Conservation (phyloP, 2,329 filamentous ascomycete genomes). For the Teratosphaeria pseudoeucalypti region DNA sequence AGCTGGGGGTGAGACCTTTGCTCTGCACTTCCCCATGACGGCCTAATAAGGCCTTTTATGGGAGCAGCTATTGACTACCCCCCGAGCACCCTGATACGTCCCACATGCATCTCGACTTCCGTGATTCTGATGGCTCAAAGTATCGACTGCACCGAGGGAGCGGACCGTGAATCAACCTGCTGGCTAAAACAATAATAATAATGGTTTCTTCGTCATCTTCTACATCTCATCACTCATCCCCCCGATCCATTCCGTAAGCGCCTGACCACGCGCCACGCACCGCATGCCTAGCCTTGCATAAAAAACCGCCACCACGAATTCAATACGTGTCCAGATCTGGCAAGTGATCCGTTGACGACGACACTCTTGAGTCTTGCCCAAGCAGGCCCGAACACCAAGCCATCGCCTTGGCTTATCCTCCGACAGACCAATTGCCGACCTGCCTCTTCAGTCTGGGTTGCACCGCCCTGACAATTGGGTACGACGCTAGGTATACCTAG, state of each 20-base stretch:
- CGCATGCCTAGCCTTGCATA: background rate
- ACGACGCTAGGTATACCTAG: background rate
- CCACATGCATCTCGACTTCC: background rate
- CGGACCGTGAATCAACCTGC: background rate
- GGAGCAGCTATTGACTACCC: background rate
- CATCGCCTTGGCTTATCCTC: background rate
- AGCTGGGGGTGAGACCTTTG: background rate
- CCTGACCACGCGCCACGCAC: background rate
- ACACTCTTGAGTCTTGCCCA: no score
- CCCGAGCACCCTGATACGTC: background rate
- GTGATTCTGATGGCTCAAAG: background rate
- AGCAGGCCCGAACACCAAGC: background rate
- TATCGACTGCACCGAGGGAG: background rate
- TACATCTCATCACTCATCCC: background rate
- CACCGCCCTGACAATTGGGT: background rate
- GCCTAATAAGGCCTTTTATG: background rate
- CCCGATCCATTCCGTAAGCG: background rate
- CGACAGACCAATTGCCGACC: background rate
- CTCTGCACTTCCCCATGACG: no score
- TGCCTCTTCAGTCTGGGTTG: background rate
- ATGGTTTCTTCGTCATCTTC: background rate
- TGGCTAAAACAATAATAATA: background rate
- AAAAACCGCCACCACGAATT: background rate
- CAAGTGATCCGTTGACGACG: background rate
- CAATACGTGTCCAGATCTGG: background rate